Conservation (phyloP, 257 asterid genomes). For the Solanum virginianum region DNA sequence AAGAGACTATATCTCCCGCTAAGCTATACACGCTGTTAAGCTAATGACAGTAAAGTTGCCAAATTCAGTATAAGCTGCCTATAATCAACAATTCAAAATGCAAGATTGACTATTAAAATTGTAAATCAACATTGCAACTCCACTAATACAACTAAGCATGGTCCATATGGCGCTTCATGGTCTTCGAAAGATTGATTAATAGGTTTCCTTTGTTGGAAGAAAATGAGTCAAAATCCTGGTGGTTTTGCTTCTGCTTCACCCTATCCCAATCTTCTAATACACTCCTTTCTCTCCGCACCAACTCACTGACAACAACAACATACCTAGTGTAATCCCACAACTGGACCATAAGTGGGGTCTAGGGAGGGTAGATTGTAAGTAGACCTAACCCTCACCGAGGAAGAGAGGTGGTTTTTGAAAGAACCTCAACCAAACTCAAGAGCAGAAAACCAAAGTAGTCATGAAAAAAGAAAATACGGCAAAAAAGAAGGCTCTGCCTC, state of each 20-base stretch:
- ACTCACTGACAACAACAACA: too few species aligned
- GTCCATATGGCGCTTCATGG: neutral
- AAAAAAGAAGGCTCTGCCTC: neutral
- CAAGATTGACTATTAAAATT: neutral
- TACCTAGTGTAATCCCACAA: too few species aligned
- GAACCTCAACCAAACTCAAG: too few species aligned
- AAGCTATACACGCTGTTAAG: neutral
- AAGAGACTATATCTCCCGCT: neutral
- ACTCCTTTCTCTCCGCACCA: too few species aligned
- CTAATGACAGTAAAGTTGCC: neutral
- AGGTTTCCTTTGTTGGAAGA: neutral
- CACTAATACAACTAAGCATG: neutral
- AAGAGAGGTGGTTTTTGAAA: too few species aligned
- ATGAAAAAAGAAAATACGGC: too few species aligned
- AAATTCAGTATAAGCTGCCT: neutral
- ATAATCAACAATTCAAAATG: neutral
- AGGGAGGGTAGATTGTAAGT: too few species aligned
- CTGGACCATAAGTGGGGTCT: too few species aligned
- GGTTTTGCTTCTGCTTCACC: too few species aligned
- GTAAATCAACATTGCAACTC: neutral
- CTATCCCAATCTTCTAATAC: too few species aligned
- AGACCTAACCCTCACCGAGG: too few species aligned
- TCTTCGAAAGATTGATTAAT: neutral
- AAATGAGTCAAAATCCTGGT: neutral
- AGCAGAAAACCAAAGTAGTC: too few species aligned